Base-by-base conservation (phyloP, 2,329 filamentous ascomycete genomes). In the Aspergillus chevalieri region DNA sequence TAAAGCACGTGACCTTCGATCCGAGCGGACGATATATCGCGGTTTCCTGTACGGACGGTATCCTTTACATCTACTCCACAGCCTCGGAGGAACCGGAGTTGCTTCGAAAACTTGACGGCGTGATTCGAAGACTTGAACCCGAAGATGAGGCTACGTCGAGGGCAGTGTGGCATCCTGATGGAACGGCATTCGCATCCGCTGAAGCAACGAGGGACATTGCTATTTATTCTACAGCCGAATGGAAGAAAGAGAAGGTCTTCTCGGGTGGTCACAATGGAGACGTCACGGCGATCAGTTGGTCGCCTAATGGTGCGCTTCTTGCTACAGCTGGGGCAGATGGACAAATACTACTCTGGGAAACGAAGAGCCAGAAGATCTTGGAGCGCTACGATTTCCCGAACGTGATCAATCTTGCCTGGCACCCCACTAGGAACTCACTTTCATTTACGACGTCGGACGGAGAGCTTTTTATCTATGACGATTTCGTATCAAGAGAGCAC, bases 371-470 rank as follows among this genome's bases (percentile, higher is more conserved):
- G 68, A 87, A 82, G 46, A 78, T 95, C 30, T 72, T 97, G 48
- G 84, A 86, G 51, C 84, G 83, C 55, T 79, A 88, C 59, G 87
- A 92, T 49, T 91, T 92, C 64, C 77, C 84, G 47, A 91, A 91
- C 55, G 87, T 97, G 48, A 82, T 93, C 57, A 88, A 91, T 54
- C 77, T 98, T 51, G 80, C 83, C 26, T 98, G 93, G 92, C 93
- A 98, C 63, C 91, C 91, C 5, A 85, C 80, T 1, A 84, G 90
- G 55, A 98, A 98, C 60, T 81, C 92, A 2, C 72, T 93, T 1
- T 94, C 91, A 0, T 96, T 97, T 62, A 94, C 92, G 0, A 97
- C 89, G 34, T 87, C 85, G 1, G 88, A 95, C 51, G 93, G 94
- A 54, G 90, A 96, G 67, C 82, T 97, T 10, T 97, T 89, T 66